Conservation (phyloP, 306 rosid genomes). For the Fagus crenata region DNA sequence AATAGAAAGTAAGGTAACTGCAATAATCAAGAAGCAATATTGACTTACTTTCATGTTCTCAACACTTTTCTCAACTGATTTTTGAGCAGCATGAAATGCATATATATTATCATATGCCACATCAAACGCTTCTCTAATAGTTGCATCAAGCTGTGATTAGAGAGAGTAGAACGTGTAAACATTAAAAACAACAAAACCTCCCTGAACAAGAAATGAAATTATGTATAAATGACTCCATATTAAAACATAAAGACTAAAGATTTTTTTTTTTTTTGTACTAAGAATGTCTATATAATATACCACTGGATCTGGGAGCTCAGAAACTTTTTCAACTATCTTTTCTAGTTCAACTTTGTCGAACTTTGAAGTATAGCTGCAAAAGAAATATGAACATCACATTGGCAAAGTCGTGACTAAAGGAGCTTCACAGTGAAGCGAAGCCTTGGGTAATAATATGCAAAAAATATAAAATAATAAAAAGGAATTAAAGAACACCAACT, state of each 20-base stretch:
- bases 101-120: slow-evolving; percentile 83
- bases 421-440: background rate
- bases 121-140: slow-evolving; percentile 80
- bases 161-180: slow-evolving; percentile 14
- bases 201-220: background rate
- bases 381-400: slow-evolving; percentile 16
- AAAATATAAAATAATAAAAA: background rate
- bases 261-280: background rate
- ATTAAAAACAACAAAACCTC: slow-evolving; percentile 3
- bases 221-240: background rate
- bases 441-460: background rate
- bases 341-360: slow-evolving; percentile 79
- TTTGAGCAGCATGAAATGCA: slow-evolving; percentile 93
- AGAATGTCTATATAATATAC: slow-evolving; percentile 38
- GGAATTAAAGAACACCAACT: slow-evolving; percentile 43
- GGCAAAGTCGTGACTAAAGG: background rate
- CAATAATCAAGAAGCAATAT: slow-evolving; percentile 20
- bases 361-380: slow-evolving; percentile 66
- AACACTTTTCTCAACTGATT: slow-evolving; percentile 64
- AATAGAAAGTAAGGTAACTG: slow-evolving; percentile 5
- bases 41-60: slow-evolving; percentile 89
- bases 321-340: slow-evolving; percentile 59
- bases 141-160: slow-evolving; percentile 67
- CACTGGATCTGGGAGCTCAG: slow-evolving; percentile 87
- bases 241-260: background rate